Evolutionary conservation across 805 yeast genomes (phyloP), one percentile per base, ranked within the genome.

Genomic region (Pichia nanzhaoensis): DNA sequence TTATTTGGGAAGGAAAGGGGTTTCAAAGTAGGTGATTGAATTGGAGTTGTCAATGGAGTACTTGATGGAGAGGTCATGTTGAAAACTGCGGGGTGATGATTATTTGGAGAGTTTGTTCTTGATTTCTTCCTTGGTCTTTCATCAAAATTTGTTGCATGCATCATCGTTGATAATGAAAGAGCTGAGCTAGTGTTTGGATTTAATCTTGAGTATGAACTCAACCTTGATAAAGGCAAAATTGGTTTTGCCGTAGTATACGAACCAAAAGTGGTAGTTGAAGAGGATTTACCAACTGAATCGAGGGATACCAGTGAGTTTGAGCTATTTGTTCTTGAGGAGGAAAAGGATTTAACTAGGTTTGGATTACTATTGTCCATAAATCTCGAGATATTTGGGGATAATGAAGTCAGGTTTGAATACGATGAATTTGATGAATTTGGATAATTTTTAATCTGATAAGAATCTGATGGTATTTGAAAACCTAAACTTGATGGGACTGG

Each of bases 11-110:
- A 24, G 4, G n/a, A 45, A 22, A 18, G 6, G n/a, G 69, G 64
- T 43, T 51, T 56, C 46, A 66, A 53, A 16, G 58, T 59, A n/a
- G 70, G 70, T 5, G 69, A 65, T 42, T 66, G 69, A 34, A 59
- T 36, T 1, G 70, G 70, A 0, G 69, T 64, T 2, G 60, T 43
- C 16, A 61, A 48, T 19, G 69, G 70, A 3, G 53, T 45, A 14
- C 65, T 61, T 2, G 48, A 42, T 4, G 69, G 68, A 1, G 69
- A 61, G 4, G 64, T 56, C 20, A 64, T 55, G 41, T 58, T 63
- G 51, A 63, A 63, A 20, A 60, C 55, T 34, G 62, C 60, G 51
- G 52, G 53, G 6, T 61, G 51, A 33, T 75, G 72, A 27, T 45
- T 30, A 3, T 48, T 48, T 27, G 63, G 61, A 8, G 60, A 54